Conservation (phyloP, 2,329 filamentous ascomycete species). For the Exophiala sp. region DNA sequence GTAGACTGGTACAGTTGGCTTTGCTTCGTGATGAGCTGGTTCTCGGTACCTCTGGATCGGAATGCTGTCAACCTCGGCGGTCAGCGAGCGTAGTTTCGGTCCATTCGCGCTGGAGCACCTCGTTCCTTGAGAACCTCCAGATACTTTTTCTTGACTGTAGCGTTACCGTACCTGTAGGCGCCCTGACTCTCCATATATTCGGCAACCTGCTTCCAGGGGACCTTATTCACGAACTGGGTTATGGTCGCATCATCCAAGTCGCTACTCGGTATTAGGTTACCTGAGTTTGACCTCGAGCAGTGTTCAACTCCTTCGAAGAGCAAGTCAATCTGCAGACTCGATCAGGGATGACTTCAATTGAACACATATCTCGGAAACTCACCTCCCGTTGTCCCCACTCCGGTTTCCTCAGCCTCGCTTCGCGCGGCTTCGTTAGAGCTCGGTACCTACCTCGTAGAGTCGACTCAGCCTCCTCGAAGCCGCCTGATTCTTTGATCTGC, state of each 20-base stretch:
- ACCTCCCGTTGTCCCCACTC: constrained; percentile 42
- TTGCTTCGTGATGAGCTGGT: too few species aligned
- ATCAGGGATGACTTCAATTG: constrained; percentile 14
- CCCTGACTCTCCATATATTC: constrained; percentile 51
- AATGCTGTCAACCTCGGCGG: not conserved
- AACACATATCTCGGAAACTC: constrained; percentile 23
- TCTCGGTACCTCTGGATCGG: too few species aligned
- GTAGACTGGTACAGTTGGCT: not conserved
- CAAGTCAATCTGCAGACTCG: constrained; percentile 33
- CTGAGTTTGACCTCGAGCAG: constrained; percentile 24
- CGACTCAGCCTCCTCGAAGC: constrained; percentile 44
- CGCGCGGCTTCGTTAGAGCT: constrained; percentile 43
- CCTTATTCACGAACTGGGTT: constrained; percentile 35
- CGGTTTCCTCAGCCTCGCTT: constrained; percentile 43
- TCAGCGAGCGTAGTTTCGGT: not conserved
- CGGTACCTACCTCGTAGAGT: constrained; percentile 45
- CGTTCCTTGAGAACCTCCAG: constrained; percentile 37
- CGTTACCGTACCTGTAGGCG: constrained; percentile 55
- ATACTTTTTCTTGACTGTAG: constrained; percentile 60
- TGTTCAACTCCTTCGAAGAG: constrained; percentile 38
- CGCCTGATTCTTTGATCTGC: constrained; percentile 41
- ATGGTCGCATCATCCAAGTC: constrained; percentile 9
- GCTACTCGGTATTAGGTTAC: constrained; percentile 7
- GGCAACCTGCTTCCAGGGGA: constrained; percentile 56
- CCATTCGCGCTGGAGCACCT: constrained; percentile 1